These are phyloP conservation scores for Dictyostelium firmibasis DNA, from an alignment of 78 protist species.

Conservation along the genomic window DNA sequence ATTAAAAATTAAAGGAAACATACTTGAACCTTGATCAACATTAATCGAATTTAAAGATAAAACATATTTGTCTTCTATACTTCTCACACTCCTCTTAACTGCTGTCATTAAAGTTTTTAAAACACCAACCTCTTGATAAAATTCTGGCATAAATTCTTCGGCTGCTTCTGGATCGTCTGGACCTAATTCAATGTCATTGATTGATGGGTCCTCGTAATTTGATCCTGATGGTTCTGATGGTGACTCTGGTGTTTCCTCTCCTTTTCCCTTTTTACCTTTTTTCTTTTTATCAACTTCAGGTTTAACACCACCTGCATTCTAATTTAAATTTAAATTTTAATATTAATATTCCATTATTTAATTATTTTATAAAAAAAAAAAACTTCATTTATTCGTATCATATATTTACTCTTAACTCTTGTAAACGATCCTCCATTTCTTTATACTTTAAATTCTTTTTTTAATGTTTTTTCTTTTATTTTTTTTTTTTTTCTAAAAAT, in stretches of 20 bases:
- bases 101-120: conserved; percentile 67
- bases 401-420: conserved; percentile 43
- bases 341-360: background rate
- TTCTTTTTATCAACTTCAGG: conserved; percentile 31
- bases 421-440: conserved; percentile 76
- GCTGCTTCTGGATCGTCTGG: conserved; percentile 19
- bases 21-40: conserved; percentile 81
- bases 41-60: conserved; percentile 69
- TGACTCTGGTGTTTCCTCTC: background rate
- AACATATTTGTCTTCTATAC: conserved; percentile 70
- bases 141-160: conserved; percentile 82
- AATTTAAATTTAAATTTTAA: background rate
- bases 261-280: conserved; percentile 61
- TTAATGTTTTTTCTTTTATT: background rate
- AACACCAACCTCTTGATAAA: conserved; percentile 75
- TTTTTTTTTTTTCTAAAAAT: background rate
- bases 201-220: background rate
- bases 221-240: conserved; percentile 3
- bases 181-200: conserved; percentile 45
- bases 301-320: conserved; percentile 64
- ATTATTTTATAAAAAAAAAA: background rate
- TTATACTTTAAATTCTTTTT: background rate
- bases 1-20: background rate
- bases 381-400: too few relatives aligned
- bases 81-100: conserved; percentile 67